Base-by-base conservation (phyloP, 345 rosid species). In the Acer negundo region DNA sequence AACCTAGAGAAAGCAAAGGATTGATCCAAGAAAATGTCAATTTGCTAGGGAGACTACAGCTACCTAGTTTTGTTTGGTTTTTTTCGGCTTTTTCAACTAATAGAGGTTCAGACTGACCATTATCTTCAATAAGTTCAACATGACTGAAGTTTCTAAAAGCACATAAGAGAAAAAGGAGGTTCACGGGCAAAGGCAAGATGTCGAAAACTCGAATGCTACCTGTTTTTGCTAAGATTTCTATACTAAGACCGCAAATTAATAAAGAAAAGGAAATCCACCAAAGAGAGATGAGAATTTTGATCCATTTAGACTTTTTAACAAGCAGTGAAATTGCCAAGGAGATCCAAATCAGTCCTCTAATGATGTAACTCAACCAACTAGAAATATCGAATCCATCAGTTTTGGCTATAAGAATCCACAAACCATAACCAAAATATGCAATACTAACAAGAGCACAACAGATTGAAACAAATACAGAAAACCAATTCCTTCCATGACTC, bases 221-320 rank as follows among this genome's bases (percentile, higher is more conserved):
- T 49, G 85, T 82, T 51, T 75, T 82, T 7, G 72, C 59, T 47
- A 93, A 78, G 63, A 70, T 75, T 63, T 75, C 81, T 62, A 85
- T 72, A 70, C 86, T 84, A 19, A 85, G 70, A 75, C 86, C 89
- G 58, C 90, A 81, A 73, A 78, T 82, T 74, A 90, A 76, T 12
- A 87, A 73, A 72, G 85, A 80, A 67, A 86, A 91, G 35, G 77
- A 81, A n/a, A 89, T 70, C 97, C 96, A 95, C 98, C 98, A 95
- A 31, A 85, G 59, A 40, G 80, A 80, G 72, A 59, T 72, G 17
- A 89, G 62, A 78, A 87, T 76, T 77, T 78, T 78, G 22, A 72
- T 75, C 87, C 85, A 87, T 72, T 81, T 79, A n/a, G 90, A 82
- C 62, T 62, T 85, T 40, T 68, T 80, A 72, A 89, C 90, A 66